Evolutionary conservation across 345 rosid genomes (phyloP).

Genomic region (Geranium rotundifolium): DNA sequence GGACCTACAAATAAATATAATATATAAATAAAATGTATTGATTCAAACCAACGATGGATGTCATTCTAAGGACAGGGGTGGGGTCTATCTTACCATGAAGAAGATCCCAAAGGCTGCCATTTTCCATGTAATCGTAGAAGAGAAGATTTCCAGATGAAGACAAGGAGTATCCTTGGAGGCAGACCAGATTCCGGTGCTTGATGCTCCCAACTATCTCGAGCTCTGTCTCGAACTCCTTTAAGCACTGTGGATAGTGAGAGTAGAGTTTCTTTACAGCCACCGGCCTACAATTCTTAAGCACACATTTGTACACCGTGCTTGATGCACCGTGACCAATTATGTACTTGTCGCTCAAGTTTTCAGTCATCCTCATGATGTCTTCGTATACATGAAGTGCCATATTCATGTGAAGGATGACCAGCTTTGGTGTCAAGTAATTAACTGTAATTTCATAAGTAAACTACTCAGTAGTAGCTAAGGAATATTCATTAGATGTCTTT

Average conservation of each 20-base stretch:
- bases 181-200: conserved; percentile 84
- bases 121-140: conserved; percentile 95
- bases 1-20: conserved; percentile 32
- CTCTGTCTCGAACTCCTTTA: conserved; percentile 90
- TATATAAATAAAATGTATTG: too few relatives aligned
- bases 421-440: conserved; percentile 59
- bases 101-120: conserved; percentile 95
- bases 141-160: conserved; percentile 79
- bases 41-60: too few relatives aligned
- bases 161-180: conserved; percentile 82
- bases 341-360: conserved; percentile 83
- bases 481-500: too few relatives aligned
- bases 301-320: conserved; percentile 86
- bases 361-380: conserved; percentile 98
- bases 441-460: conserved; percentile 26
- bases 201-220: conserved; percentile 86
- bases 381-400: conserved; percentile 97
- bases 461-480: conserved; percentile 2
- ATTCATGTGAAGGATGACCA: conserved; percentile 90
- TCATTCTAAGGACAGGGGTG: not conserved
- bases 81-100: conserved; percentile 56
- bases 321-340: conserved; percentile 87
- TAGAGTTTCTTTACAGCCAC: conserved; percentile 88
- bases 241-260: conserved; percentile 68
- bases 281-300: conserved; percentile 87